These are phyloP conservation scores for Sphaerulina populicola DNA, from an alignment of 2,329 filamentous ascomycete genomes.

Conservation along the genomic window DNA sequence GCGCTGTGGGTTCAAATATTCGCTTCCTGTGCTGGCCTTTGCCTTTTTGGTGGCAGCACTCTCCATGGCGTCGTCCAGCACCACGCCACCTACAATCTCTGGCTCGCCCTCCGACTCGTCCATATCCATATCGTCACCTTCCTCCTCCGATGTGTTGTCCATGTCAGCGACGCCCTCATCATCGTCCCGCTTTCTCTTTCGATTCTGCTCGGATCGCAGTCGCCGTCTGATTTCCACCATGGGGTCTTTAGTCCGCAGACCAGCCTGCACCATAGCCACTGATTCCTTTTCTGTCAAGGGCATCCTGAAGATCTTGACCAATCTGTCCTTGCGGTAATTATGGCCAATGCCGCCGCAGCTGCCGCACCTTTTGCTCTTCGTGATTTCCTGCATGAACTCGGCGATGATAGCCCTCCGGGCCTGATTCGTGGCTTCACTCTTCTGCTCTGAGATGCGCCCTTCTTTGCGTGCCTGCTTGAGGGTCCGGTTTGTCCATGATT, in stretches of 20 bases:
- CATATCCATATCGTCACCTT: slow-evolving; percentile 36
- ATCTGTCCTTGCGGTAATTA: slow-evolving; percentile 77
- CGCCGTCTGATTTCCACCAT: slow-evolving; percentile 51
- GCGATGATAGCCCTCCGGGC: slow-evolving; percentile 68
- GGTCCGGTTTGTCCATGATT: slow-evolving; percentile 62
- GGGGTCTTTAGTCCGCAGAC: slow-evolving; percentile 62
- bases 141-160: slow-evolving; percentile 41
- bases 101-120: slow-evolving; percentile 32
- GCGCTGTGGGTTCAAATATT: slow-evolving; percentile 75
- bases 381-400: slow-evolving; percentile 69
- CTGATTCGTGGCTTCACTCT: slow-evolving; percentile 76
- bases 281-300: slow-evolving; percentile 65
- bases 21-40: slow-evolving; percentile 46
- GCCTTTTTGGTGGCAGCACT: slow-evolving; percentile 30
- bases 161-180: slow-evolving; percentile 67
- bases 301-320: slow-evolving; percentile 88
- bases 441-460: slow-evolving; percentile 48
- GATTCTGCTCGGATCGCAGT: slow-evolving; percentile 31
- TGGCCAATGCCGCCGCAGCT: slow-evolving; percentile 65
- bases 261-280: slow-evolving; percentile 62
- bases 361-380: slow-evolving; percentile 60
- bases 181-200: slow-evolving; percentile 43
- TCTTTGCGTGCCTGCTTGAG: slow-evolving; percentile 52
- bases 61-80: slow-evolving; percentile 43
- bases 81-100: slow-evolving; percentile 40